A percentile compares a stretch with the other conserved stretches of the same genome.
Conservation (phyloP, 352 stramenopile species). For the Globisporangium ultimum region DNA sequence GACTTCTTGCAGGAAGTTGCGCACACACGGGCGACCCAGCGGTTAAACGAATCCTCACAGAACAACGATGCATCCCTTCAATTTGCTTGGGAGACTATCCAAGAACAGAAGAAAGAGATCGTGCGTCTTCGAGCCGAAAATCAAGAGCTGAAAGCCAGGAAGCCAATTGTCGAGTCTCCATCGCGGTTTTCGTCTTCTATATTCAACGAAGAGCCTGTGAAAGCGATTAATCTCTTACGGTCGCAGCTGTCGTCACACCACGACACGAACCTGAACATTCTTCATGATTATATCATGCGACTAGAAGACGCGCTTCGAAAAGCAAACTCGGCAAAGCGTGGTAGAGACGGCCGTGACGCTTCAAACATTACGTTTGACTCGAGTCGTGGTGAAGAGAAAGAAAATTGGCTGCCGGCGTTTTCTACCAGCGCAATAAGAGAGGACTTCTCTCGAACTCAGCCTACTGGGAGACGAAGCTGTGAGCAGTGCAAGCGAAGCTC, state of each 20-base stretch:
- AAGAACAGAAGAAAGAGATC: conserved; percentile 70
- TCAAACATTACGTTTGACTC: conserved; percentile 40
- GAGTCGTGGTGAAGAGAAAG: conserved; percentile 29
- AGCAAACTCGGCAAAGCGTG: conserved; percentile 6
- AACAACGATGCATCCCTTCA: conserved; percentile 63
- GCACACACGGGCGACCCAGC: conserved; percentile 13
- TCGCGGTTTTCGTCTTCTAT: conserved; percentile 12
- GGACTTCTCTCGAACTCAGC: conserved; percentile 31
- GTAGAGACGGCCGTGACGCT: conserved; percentile 17
- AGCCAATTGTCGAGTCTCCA: conserved; percentile 2
- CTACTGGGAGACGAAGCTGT: conserved; percentile 23
- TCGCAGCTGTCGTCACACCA: conserved; percentile 54
- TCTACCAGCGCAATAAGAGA: conserved; percentile 24
- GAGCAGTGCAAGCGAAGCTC: conserved; percentile 37
- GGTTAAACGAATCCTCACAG: conserved; percentile 20
- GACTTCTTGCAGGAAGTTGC: conserved; percentile 53
- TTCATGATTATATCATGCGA: conserved; percentile 56
- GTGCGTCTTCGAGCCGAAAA: conserved; percentile 56
- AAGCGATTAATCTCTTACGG: conserved; percentile 45
- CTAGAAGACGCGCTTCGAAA: conserved; percentile 38
- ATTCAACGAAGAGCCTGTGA: conserved; percentile 31
- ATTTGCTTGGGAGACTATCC: conserved; percentile 73
- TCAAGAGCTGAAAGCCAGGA: conserved; percentile 27
- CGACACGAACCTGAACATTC: conserved; percentile 42
- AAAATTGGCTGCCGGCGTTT: conserved; percentile 18